Percentiles rank a stretch among this genome's conserved stretches.
Conservation (phyloP, 768 basidiomycete species). For the Leucocoprinus leucothites region DNA sequence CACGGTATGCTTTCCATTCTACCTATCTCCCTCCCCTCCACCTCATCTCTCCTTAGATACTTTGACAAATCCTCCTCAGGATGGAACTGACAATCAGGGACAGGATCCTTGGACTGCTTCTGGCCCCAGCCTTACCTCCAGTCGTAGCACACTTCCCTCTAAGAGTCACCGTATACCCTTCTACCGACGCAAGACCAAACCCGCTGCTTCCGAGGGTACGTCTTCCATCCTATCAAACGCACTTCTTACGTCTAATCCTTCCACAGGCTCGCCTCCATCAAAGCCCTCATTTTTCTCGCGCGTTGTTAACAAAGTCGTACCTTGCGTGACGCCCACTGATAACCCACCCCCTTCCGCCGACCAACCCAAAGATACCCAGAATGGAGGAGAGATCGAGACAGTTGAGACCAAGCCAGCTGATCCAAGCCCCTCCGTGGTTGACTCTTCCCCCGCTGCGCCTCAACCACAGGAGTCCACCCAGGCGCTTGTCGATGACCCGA, state of each 20-base stretch:
- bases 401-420: slow-evolving; percentile 19
- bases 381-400: slow-evolving; percentile 24
- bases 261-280: slow-evolving; percentile 17
- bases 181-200: slow-evolving; percentile 42
- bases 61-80: slow-evolving; percentile 19
- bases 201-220: slow-evolving; percentile 30
- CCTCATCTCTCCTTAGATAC: slow-evolving; percentile 9
- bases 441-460: background rate
- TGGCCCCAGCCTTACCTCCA: slow-evolving; percentile 4
- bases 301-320: slow-evolving; percentile 64
- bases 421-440: background rate
- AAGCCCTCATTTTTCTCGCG: slow-evolving; percentile 60
- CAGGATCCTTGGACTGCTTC: slow-evolving; percentile 35
- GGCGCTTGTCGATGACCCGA: slow-evolving; percentile 21
- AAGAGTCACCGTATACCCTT: slow-evolving; percentile 38
- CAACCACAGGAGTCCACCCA: slow-evolving; percentile 18
- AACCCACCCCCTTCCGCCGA: background rate
- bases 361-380: slow-evolving; percentile 29
- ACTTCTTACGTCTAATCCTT: slow-evolving; percentile 31
- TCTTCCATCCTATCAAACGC: slow-evolving; percentile 26
- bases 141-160: slow-evolving; percentile 28
- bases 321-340: slow-evolving; percentile 54
- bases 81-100: slow-evolving; percentile 31
- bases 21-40: slow-evolving; percentile 12
- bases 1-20: background rate